Evolutionary conservation across 371 early-diverging fungal species (phyloP), one percentile per base, ranked within the genome.

Genomic region (Capniomyces stellatus): DNA sequence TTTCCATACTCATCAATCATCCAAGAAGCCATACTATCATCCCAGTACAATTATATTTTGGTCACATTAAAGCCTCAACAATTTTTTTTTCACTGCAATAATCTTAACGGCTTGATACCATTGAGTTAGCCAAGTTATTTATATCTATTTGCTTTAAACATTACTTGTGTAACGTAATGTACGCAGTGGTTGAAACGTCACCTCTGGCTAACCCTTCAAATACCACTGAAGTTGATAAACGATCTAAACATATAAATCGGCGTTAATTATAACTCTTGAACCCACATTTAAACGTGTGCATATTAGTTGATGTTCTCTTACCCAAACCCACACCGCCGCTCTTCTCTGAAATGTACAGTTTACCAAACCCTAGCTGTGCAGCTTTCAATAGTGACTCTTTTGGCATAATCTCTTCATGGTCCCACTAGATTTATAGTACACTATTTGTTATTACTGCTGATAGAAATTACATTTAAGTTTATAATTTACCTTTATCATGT

Each of bases 151-250:
- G 8, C 22, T 6, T 12, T 25, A 44, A 44, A 44, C 6, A 12
- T 44, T 44, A 44, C 46, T 79, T 79, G 64, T 79, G 79, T 31
- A 79, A 74, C 43, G 68, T 64, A 27, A 79, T 58, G 56, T 73
- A 77, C 13, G 79, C 79, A 10, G 79, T 74, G 8, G 77, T 77
- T 25, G 71, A 66, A n/a, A 73, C 71, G 54, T 67, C 65, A 15
- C 76, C 78, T 10, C 66, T 69, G 12, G 70, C 55, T 31, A 79
- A 46, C n/a, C 74, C 76, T 54, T 79, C 79, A 56, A 79, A 75
- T 40, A 74, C 62, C 22, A 76, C 28, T 21, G 72, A 70, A 2
- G 77, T 63, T 2, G 73, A 70, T 31, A 75, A 40, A 8, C 79
- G 64, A 8, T 62, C 51, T 27, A 78, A n/a, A n/a, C n/a, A n/a